Percentiles rank a stretch among this genome's conserved stretches.
Evolutionary conservation across 306 rosid species (phyloP).

Genomic region (Vicia sativa): DNA sequence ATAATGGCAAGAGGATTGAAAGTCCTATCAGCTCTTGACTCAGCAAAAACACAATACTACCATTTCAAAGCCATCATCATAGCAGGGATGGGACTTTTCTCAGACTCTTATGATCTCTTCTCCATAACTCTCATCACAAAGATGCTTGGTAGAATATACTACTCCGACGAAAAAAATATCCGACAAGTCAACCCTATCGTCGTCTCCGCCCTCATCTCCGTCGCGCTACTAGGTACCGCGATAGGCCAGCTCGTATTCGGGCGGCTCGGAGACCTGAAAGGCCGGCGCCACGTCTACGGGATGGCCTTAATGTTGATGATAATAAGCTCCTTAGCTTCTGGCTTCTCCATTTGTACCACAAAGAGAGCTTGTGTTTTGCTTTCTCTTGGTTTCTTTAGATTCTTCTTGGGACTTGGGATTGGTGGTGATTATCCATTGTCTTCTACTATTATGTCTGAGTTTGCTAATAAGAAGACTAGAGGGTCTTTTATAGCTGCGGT

Average conservation of each 20-base stretch:
- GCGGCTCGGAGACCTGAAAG: slow-evolving; percentile 61
- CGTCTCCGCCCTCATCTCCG: slow-evolving; percentile 42
- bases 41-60: slow-evolving; percentile 69
- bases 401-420: slow-evolving; percentile 69
- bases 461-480: slow-evolving; percentile 74
- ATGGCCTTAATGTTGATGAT: slow-evolving; percentile 61
- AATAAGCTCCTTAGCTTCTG: slow-evolving; percentile 57
- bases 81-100: slow-evolving; percentile 90
- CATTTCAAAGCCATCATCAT: slow-evolving; percentile 83
- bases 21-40: slow-evolving; percentile 72
- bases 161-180: neutral
- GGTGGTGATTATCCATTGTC: slow-evolving; percentile 90
- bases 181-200: slow-evolving; percentile 24
- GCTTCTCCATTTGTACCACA: slow-evolving; percentile 62
- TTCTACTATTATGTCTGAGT: slow-evolving; percentile 87
- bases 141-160: slow-evolving; percentile 60
- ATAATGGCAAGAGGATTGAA: slow-evolving; percentile 50
- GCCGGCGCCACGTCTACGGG: slow-evolving; percentile 67
- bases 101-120: slow-evolving; percentile 78
- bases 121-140: slow-evolving; percentile 56
- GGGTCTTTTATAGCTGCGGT: slow-evolving; percentile 87
- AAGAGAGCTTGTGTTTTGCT: slow-evolving; percentile 50
- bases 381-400: slow-evolving; percentile 64
- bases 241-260: slow-evolving; percentile 70
- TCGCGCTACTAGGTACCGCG: slow-evolving; percentile 57